Conservation (phyloP, 2,329 filamentous ascomycete species). For the Fusarium citri region DNA sequence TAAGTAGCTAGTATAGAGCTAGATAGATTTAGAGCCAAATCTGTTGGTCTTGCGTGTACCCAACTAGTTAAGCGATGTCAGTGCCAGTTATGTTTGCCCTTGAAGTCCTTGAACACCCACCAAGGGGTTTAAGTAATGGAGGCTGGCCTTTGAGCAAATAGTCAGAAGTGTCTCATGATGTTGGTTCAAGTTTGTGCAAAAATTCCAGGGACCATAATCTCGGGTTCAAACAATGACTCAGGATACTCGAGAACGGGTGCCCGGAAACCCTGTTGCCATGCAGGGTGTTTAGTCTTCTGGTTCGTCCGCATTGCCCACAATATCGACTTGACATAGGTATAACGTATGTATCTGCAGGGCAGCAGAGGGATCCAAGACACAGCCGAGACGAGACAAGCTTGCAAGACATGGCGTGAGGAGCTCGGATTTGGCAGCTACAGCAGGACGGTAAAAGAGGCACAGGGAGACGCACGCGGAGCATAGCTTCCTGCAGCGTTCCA, state of each 20-base stretch:
- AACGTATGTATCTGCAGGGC: conserved; percentile 25
- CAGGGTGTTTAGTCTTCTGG: conserved; percentile 1
- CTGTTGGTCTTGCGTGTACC: neutral
- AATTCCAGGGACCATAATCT: conserved; percentile 3
- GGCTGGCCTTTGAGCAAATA: neutral
- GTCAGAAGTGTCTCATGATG: conserved; percentile 5
- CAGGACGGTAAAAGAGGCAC: neutral
- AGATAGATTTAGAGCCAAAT: neutral
- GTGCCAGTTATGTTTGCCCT: conserved; percentile 1
- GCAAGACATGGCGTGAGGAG: neutral
- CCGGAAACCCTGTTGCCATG: conserved; percentile 17
- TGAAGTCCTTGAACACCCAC: conserved; percentile 3
- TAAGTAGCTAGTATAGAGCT: neutral
- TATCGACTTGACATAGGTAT: conserved; percentile 2
- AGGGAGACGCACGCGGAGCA: conserved; percentile 12
- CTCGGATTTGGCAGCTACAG: neutral
- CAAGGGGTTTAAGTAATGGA: conserved; percentile 11
- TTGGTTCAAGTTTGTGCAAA: conserved; percentile 9
- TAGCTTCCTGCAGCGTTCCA: conserved; percentile 31
- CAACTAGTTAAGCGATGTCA: neutral
- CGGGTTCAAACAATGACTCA: conserved; percentile 7
- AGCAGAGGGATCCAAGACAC: conserved; percentile 23
- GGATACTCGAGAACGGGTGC: conserved; percentile 12
- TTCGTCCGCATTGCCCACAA: neutral
- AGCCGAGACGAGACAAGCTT: conserved; percentile 13